These are phyloP conservation scores for Ulota crispa DNA, from an alignment of 225 moss, liverwort and hornwort species.

Conservation along the genomic window DNA sequence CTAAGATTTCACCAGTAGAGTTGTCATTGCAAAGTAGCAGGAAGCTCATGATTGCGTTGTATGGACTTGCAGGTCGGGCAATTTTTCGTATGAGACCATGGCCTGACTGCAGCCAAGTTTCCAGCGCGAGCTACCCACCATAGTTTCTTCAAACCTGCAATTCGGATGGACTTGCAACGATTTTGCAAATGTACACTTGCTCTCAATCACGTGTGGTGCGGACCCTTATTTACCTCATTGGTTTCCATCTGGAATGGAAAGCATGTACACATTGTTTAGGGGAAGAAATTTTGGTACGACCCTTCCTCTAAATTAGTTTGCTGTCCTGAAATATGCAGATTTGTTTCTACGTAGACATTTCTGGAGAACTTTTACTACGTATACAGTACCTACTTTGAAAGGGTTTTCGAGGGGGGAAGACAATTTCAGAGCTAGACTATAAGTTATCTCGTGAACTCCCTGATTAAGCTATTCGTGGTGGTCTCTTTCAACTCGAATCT, in stretches of 20 bases:
- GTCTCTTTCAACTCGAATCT: slow-evolving; percentile 37
- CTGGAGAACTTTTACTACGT: slow-evolving; percentile 30
- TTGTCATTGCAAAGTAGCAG: neutral
- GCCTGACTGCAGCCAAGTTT: slow-evolving; percentile 31
- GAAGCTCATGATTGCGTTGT: neutral
- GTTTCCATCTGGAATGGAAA: slow-evolving; percentile 22
- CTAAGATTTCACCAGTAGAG: neutral
- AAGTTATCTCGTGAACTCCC: slow-evolving; percentile 26
- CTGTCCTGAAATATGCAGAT: slow-evolving; percentile 37
- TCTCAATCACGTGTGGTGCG: slow-evolving; percentile 19
- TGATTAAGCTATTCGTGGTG: slow-evolving; percentile 24
- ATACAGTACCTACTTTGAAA: slow-evolving; percentile 36
- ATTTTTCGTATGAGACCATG: slow-evolving; percentile 56
- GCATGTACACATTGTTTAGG: slow-evolving; percentile 36
- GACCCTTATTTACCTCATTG: slow-evolving; percentile 10
- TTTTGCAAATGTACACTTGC: slow-evolving; percentile 47
- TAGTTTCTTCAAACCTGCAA: slow-evolving; percentile 25
- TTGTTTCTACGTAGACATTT: slow-evolving; percentile 35
- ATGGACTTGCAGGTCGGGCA: slow-evolving; percentile 48
- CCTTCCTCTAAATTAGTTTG: slow-evolving; percentile 39
- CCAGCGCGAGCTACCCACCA: slow-evolving; percentile 20
- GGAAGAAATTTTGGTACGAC: slow-evolving; percentile 51
- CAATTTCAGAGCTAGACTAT: slow-evolving; percentile 20
- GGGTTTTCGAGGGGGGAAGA: slow-evolving; percentile 28
- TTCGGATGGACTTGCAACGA: slow-evolving; percentile 38